Percentiles rank a stretch among this genome's conserved stretches.
phyloP scores from a whole-genome alignment of 1,284 basidiomycete genomes.

The Naganishia albida region DNA sequence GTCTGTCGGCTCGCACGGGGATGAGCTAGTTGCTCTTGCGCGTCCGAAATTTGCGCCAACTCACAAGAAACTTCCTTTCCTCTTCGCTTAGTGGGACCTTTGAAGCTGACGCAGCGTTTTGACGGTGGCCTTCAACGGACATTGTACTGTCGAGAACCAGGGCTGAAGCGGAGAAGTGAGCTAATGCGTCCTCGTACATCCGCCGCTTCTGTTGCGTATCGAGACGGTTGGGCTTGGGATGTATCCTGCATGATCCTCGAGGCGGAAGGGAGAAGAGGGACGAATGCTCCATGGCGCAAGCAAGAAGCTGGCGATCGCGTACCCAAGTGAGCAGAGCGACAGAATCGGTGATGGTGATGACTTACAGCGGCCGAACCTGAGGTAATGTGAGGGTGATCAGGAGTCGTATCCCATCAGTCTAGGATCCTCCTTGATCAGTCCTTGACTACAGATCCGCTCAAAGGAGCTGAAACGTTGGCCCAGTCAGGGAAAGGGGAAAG shows the following conservation, averaged over 20 bases:
- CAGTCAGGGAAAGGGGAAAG: too few relatives aligned
- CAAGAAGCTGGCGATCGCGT: too few relatives aligned
- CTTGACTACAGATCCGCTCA: too few relatives aligned
- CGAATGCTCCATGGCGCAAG: not conserved
- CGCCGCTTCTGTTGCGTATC: constrained; percentile 13
- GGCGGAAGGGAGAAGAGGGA: constrained; percentile 27
- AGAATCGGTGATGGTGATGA: too few relatives aligned
- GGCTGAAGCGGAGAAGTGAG: constrained; percentile 14
- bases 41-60: not conserved
- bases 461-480: too few relatives aligned
- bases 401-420: too few relatives aligned
- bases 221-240: constrained; percentile 24
- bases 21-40: not conserved
- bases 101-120: not conserved
- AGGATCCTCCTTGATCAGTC: too few relatives aligned
- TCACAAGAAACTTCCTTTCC: constrained; percentile 32
- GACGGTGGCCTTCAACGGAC: not conserved
- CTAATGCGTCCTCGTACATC: constrained; percentile 9
- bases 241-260: not conserved
- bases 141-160: constrained; percentile 7
- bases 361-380: too few relatives aligned
- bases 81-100: constrained; percentile 22
- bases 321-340: too few relatives aligned
- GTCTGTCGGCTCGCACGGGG: constrained; percentile 1
- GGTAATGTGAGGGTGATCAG: too few relatives aligned